Percentiles rank a stretch among this genome's conserved stretches.
Evolutionary conservation across 2,329 filamentous ascomycete genomes (phyloP).

Genomic region (Fusarium longipes): DNA sequence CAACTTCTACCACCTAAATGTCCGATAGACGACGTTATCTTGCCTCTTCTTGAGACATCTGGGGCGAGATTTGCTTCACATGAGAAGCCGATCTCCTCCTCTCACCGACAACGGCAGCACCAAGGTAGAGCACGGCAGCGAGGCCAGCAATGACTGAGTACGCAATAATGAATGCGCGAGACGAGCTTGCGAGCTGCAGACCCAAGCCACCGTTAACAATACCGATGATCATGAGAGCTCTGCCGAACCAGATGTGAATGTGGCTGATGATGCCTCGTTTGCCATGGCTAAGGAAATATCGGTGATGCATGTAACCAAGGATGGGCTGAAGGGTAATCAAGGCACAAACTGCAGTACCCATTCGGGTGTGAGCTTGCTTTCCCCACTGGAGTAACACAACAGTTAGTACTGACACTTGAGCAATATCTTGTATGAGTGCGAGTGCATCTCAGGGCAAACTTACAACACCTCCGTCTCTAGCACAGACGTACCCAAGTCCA

Average conservation of each 20-base stretch:
- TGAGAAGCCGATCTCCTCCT: constrained; percentile 26
- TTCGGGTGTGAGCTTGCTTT: constrained; percentile 62
- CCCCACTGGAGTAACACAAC: constrained; percentile 57
- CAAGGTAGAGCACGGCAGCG: constrained; percentile 59
- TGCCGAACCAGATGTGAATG: constrained; percentile 72
- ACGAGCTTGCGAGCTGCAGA: constrained; percentile 60
- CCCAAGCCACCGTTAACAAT: constrained; percentile 74
- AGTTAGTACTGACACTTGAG: constrained; percentile 31
- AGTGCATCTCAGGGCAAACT: constrained; percentile 43
- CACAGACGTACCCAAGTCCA: constrained; percentile 64
- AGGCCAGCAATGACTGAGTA: constrained; percentile 68
- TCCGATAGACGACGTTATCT: not conserved
- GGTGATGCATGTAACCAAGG: constrained; percentile 69
- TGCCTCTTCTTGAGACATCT: constrained; percentile 42
- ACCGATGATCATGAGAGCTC: constrained; percentile 66
- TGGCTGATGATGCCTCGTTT: constrained; percentile 64
- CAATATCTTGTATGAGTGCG: not conserved
- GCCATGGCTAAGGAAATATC: constrained; percentile 60
- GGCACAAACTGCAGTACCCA: constrained; percentile 66
- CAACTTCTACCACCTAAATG: not conserved
- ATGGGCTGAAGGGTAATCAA: constrained; percentile 68
- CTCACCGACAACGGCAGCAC: constrained; percentile 37
- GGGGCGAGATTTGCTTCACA: constrained; percentile 40
- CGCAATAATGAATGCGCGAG: constrained; percentile 58
- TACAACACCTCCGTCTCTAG: constrained; percentile 57